Evolutionary conservation across 305 asterid species (phyloP).

Genomic region (Solanum hybrid): DNA sequence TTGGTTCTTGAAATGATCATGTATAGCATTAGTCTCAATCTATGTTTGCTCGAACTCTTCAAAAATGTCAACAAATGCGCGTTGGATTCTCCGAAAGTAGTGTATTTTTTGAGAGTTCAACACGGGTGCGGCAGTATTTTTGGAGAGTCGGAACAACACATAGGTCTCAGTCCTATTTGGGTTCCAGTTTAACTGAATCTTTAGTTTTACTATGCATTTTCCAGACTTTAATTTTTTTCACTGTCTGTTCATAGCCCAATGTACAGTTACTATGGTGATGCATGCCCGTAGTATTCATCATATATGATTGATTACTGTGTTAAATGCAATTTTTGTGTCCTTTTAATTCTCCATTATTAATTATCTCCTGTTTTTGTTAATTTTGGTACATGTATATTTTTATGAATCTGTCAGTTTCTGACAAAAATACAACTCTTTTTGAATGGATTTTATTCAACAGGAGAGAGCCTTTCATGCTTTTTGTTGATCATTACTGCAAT

Average conservation of each 20-base stretch:
- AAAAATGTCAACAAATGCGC: not conserved
- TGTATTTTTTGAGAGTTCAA: not conserved
- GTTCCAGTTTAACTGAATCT: not conserved
- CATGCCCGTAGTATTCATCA: not conserved
- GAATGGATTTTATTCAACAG: slow-evolving; percentile 7
- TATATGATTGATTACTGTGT: not conserved
- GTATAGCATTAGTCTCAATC: not conserved
- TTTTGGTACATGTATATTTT: not conserved
- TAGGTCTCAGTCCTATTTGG: not conserved
- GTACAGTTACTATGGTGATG: not conserved
- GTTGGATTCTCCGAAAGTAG: not conserved
- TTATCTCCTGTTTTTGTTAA: not conserved
- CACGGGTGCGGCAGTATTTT: not conserved
- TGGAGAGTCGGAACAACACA: not conserved
- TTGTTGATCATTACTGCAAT: slow-evolving; percentile 26
- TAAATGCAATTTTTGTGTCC: not conserved
- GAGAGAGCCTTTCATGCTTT: slow-evolving; percentile 29
- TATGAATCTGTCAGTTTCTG: not conserved
- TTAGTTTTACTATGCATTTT: not conserved
- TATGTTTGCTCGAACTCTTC: not conserved
- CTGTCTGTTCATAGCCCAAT: not conserved
- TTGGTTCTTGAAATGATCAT: not conserved
- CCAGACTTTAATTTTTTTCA: not conserved
- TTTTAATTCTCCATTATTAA: not conserved
- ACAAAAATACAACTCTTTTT: not conserved